Evolutionary conservation across 257 asterid genomes (phyloP).

Genomic region (Solanum habrochaites): DNA sequence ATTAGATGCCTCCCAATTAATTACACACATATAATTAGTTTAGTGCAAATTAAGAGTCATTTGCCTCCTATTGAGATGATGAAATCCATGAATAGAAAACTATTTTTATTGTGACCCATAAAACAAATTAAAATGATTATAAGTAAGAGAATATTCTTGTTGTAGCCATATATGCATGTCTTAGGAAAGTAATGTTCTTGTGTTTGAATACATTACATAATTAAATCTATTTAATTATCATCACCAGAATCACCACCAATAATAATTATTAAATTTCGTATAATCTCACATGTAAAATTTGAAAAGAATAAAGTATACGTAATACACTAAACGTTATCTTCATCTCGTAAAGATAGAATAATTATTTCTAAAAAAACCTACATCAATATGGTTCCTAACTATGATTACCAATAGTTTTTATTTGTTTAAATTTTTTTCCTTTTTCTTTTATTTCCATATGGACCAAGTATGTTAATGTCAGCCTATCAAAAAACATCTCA

Average conservation of each 20-base stretch:
- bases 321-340: rapidly evolving
- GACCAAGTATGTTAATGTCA: background rate
- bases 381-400: background rate
- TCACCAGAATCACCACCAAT: background rate
- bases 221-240: background rate
- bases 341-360: rapidly evolving
- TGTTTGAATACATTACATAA: background rate
- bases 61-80: background rate
- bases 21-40: background rate
- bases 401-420: background rate
- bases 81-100: background rate
- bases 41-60: background rate
- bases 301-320: rapidly evolving
- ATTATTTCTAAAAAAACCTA: background rate
- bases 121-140: background rate
- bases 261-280: background rate
- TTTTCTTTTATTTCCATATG: background rate
- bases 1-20: background rate
- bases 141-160: background rate
- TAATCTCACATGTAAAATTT: rapidly evolving
- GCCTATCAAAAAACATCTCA: background rate
- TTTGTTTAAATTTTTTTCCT: background rate
- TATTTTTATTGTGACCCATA: background rate
- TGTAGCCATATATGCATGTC: background rate
- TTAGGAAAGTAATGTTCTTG: background rate